Percentiles rank a stretch among this genome's conserved stretches.
Conservation (phyloP, 2,329 filamentous ascomycete genomes). For the Hymenoscyphus linearis region DNA sequence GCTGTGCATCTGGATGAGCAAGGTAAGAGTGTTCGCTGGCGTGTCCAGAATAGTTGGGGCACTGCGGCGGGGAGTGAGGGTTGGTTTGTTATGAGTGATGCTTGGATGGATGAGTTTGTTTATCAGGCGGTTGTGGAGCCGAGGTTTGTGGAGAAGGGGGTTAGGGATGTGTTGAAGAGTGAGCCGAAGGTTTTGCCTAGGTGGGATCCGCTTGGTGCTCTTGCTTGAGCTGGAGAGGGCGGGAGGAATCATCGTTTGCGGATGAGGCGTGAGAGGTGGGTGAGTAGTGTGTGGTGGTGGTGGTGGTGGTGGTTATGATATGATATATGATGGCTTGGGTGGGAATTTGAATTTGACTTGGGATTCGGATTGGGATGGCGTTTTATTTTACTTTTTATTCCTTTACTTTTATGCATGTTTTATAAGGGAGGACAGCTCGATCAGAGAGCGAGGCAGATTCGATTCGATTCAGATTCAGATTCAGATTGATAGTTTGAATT, state of each 20-base stretch:
- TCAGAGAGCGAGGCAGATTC: background rate
- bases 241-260: too few species aligned
- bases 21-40: slow-evolving; percentile 67
- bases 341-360: too few species aligned
- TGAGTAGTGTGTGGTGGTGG: too few species aligned
- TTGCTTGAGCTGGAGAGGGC: too few species aligned
- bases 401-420: background rate
- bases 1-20: slow-evolving; percentile 71
- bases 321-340: background rate
- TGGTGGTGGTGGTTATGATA: background rate
- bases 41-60: slow-evolving; percentile 86
- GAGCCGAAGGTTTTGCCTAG: slow-evolving; percentile 66
- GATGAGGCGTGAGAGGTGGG: too few species aligned
- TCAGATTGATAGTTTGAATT: background rate
- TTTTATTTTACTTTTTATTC: background rate
- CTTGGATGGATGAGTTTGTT: slow-evolving; percentile 74
- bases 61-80: slow-evolving; percentile 64
- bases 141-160: slow-evolving; percentile 56
- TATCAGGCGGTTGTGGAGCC: slow-evolving; percentile 85
- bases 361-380: background rate
- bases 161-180: slow-evolving; percentile 65
- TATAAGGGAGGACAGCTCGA: background rate
- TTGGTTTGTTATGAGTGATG: slow-evolving; percentile 86
- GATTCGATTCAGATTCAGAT: background rate
- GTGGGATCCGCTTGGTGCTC: slow-evolving; percentile 76